Conservation (phyloP, 306 rosid species). For the Ormosia semicastrata region DNA sequence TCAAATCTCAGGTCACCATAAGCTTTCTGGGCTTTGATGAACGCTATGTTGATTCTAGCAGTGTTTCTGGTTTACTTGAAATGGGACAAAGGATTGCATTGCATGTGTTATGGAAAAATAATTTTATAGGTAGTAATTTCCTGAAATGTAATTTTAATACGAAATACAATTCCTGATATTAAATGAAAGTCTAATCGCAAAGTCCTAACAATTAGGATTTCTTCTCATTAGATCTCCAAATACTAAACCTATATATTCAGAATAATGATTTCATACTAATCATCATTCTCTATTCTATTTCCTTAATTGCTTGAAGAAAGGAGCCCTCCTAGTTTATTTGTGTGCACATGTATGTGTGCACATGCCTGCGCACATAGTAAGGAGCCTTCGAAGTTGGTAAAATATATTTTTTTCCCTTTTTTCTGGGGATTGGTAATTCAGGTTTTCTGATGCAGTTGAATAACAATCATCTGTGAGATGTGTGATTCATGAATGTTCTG, state of each 20-base stretch:
- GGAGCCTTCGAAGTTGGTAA: background rate
- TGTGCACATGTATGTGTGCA: background rate
- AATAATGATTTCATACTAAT: background rate
- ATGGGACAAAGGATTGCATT: background rate
- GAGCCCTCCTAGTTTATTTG: background rate
- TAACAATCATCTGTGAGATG: background rate
- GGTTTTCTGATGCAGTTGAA: background rate
- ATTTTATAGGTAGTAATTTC: background rate
- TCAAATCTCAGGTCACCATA: background rate
- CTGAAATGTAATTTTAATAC: background rate
- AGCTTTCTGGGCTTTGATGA: slow-evolving; percentile 1
- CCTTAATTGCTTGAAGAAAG: background rate
- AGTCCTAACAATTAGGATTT: background rate
- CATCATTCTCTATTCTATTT: background rate
- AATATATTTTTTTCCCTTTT: background rate
- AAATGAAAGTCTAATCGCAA: background rate
- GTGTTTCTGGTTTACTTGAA: background rate
- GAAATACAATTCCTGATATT: background rate
- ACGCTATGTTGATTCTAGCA: background rate
- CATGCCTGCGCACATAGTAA: background rate
- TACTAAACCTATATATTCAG: background rate
- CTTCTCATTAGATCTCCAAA: background rate
- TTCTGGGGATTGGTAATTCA: background rate
- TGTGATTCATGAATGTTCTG: background rate
- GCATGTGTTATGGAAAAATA: background rate